Evolutionary conservation across 306 rosid species (phyloP), one percentile per base, ranked within the genome.

Genomic region (Lablab purpureus): DNA sequence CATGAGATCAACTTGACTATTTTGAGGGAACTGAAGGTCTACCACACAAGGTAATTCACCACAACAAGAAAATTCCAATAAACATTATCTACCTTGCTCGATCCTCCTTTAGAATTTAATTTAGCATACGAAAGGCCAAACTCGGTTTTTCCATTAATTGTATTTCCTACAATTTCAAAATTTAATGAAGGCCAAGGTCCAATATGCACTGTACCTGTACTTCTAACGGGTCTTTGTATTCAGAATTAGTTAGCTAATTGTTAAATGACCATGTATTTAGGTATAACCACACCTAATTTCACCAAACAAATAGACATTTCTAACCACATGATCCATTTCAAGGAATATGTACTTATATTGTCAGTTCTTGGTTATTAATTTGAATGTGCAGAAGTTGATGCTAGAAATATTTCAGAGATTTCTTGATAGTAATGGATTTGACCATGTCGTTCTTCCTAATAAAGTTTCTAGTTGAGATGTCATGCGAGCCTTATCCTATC

Each of bases 391-490:
- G 36, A 52, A 75, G 65, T 70, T 77, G 3, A 54, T 52, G 17
- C 77, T 56, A 67, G 76, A 36, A 76, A 52, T 74, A 81, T 81
- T 66, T 50, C 47, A 46, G 41, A n/a, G 72, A 64, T 45, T 69
- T 83, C 70, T 43, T 5, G 46, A 56, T 37, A 74, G 78, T 7
- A 65, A 73, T 60, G 71, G 43, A 45, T 68, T 73, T 55, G 76
- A 78, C 72, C 76, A 64, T 41, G 84, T 63, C 62, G 70, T 66
- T 50, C 73, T 83, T 85, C 83, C 67, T 46, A 56, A 81, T 82
- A 75, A 85, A 83, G 82, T 27, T 74, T 76, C 59, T 40, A 10
- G 74, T 68, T 87, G 88, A 82, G 77, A 46, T 80, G 83, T 81
- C 65, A 34, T 73, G 71, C 71, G 65, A 78, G 60, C 66, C 83